These are phyloP conservation scores for Ophiostoma pallidulum DNA, from an alignment of 2,329 filamentous ascomycete genomes.

Conservation along the genomic window DNA sequence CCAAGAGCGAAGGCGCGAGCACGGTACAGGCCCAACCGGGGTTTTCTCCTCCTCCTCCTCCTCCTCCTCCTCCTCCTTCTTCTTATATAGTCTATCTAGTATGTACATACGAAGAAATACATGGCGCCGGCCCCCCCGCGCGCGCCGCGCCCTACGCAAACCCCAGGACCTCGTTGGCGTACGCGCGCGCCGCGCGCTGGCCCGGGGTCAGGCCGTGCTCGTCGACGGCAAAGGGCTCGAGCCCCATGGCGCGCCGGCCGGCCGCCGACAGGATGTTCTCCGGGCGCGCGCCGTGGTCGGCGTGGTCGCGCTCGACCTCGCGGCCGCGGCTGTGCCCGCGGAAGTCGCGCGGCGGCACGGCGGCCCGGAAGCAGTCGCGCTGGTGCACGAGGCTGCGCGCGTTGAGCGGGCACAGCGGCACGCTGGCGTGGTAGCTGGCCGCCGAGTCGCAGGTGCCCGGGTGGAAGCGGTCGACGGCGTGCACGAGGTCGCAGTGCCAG, in stretches of 20 bases:
- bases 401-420: neutral
- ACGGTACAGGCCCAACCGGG: no score
- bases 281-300: neutral
- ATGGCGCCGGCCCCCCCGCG: no score
- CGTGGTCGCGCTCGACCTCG: neutral
- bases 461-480: slow-evolving; percentile 1
- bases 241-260: neutral
- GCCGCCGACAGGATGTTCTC: neutral
- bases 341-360: neutral
- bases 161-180: no score
- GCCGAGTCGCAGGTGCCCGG: neutral
- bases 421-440: neutral
- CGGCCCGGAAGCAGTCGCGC: neutral
- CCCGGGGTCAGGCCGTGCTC: neutral
- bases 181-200: neutral
- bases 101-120: no score
- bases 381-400: neutral
- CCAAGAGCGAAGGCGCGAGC: no score
- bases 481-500: slow-evolving; percentile 49
- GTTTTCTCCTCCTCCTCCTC: no score
- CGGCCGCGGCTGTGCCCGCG: no score
- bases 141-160: no score
- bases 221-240: neutral
- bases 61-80: no score
- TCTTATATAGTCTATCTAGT: no score